phyloP scores from a whole-genome alignment of 2,329 filamentous ascomycete species.

The Ustilaginoidea virens region DNA sequence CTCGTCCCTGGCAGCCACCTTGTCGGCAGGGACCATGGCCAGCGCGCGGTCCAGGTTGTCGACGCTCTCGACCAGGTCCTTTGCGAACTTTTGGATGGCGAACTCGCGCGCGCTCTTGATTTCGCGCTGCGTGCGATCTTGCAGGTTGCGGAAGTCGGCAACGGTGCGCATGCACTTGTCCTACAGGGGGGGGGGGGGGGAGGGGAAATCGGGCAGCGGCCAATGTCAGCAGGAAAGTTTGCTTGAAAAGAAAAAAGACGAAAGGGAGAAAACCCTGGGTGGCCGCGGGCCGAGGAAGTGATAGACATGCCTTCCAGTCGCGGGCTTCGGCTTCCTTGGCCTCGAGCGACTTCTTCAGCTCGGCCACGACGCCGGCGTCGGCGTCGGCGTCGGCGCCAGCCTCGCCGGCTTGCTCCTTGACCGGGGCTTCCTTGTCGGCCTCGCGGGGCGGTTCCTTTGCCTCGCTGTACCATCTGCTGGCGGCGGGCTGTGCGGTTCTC shows the following conservation, averaged over 20 bases:
- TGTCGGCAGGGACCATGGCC: constrained; percentile 58
- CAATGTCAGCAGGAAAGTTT: constrained; percentile 1
- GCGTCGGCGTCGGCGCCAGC: constrained; percentile 9
- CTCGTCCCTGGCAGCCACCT: constrained; percentile 42
- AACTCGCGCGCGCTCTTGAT: constrained; percentile 79
- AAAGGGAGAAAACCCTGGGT: neutral
- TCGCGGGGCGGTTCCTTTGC: constrained; percentile 20
- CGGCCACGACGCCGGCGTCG: constrained; percentile 21
- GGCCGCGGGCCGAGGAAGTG: too few species aligned
- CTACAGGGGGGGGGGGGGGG: constrained; percentile 35
- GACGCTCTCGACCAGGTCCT: constrained; percentile 85
- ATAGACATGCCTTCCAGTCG: constrained; percentile 63
- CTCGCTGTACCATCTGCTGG: constrained; percentile 34
- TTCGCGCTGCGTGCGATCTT: constrained; percentile 85
- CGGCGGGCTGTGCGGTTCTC: constrained; percentile 20
- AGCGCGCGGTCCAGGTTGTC: constrained; percentile 96
- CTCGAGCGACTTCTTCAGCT: constrained; percentile 36
- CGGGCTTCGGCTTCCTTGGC: constrained; percentile 37
- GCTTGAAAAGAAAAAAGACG: neutral
- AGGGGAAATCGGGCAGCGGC: too few species aligned
- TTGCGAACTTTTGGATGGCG: constrained; percentile 88
- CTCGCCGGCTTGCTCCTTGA: constrained; percentile 13
- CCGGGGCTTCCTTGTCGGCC: constrained; percentile 10
- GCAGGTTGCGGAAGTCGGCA: constrained; percentile 95
- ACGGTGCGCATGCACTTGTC: constrained; percentile 90